Base-by-base conservation (phyloP, 2,329 filamentous ascomycete genomes). In the Colletotrichum aenigma region DNA sequence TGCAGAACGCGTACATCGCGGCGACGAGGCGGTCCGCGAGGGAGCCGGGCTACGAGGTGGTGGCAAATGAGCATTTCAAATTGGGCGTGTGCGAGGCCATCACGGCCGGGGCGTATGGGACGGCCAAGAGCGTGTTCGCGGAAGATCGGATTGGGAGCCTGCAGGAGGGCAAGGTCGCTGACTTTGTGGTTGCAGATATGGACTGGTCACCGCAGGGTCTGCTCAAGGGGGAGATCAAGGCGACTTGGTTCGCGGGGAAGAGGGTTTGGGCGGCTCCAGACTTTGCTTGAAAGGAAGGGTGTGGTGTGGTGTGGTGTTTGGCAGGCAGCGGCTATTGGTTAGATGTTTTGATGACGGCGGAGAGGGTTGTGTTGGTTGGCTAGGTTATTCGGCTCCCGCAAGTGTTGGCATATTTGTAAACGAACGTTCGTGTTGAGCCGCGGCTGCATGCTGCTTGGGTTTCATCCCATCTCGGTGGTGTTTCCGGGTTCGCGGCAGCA, bases 141-240 rank as follows among this genome's bases (percentile, higher is more conserved):
- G 89, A 91, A 30, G 81, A 83, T 36, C 82, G 86, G 76, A 81
- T 88, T 9, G 90, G 90, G 1, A 86, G 83, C 72, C 78, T 91
- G 69, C 85, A 86, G 78, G 80, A 82, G 4, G 89, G 89, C 6
- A 86, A 87, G 81, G 81, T 86, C 78, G 90, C 89, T 7, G 89
- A 91, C 78, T 89, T 91, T 74, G 87, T 87, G 21, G 83, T 90
- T 3, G 83, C 89, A 7, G 87, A 90, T 76, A 87, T 89, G 86
- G 80, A 83, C 24, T 90, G 87, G 86, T 83, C 86, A 21, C 81
- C 84, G 34, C 83, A 84, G 32, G 84, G 81, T 75, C 80, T 90
- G 66, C 80, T 88, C 69, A 79, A 83, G 21, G 86, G 87, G 3
- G 82, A 77, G 73, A 81, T 90, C 4, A 76, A 77, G 60, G 84